These are phyloP conservation scores for Fusarium robinianum DNA, from an alignment of 2,329 filamentous ascomycete species.

Conservation along the genomic window DNA sequence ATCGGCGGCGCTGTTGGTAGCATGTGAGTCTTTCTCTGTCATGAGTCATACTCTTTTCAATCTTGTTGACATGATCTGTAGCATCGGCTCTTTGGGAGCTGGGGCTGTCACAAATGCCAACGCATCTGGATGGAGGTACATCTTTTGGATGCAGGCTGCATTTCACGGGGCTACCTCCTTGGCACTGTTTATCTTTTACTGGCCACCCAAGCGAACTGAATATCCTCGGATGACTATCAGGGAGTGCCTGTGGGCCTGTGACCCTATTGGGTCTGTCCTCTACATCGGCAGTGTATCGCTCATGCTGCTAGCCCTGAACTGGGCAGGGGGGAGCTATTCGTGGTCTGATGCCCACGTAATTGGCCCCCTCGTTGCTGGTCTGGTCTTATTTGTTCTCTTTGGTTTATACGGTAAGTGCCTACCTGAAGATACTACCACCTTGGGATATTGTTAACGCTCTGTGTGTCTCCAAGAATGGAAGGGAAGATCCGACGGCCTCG, in stretches of 20 bases:
- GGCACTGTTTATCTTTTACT: conserved; percentile 6
- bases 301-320: conserved; percentile 10
- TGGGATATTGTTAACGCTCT: not conserved
- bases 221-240: conserved; percentile 3
- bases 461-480: conserved; percentile 2
- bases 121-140: conserved; percentile 11
- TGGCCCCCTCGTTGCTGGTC: conserved; percentile 2
- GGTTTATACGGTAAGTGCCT: conserved; percentile 7
- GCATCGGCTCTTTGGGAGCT: conserved; percentile 8
- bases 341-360: conserved; percentile 8
- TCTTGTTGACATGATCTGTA: not conserved
- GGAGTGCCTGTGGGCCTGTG: conserved; percentile 6
- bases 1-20: conserved; percentile 8
- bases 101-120: conserved; percentile 6
- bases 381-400: conserved; percentile 3
- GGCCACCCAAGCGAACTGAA: conserved; percentile 10
- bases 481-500: conserved; percentile 7
- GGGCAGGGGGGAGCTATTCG: conserved; percentile 4
- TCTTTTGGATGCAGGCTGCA: conserved; percentile 11
- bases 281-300: conserved; percentile 7
- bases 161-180: conserved; percentile 8
- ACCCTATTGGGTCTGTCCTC: conserved; percentile 10
- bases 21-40: conserved; percentile 2
- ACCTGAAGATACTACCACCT: not conserved
- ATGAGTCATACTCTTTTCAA: not conserved